Conservation (phyloP, 2,329 filamentous ascomycete species). For the Phyllosticta capitalensis region DNA sequence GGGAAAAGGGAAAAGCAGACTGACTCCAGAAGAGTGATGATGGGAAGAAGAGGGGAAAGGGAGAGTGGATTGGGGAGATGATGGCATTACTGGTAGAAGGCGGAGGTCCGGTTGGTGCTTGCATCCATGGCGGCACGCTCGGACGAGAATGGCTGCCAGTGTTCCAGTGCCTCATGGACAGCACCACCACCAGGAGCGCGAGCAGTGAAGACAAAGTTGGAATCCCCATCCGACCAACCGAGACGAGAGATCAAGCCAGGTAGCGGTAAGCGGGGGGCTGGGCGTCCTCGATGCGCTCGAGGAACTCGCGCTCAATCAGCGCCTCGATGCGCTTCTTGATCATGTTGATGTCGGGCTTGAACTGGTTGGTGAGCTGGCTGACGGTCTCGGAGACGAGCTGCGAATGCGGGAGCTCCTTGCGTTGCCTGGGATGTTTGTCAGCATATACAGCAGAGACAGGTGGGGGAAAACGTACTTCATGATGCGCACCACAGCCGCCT, state of each 20-base stretch:
- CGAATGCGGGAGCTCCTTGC: conserved; percentile 61
- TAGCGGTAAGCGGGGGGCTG: conserved; percentile 58
- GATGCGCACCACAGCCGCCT: conserved; percentile 69
- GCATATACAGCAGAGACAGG: neutral
- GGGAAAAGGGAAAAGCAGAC: too few relatives aligned
- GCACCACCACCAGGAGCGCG: too few relatives aligned
- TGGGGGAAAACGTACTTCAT: conserved; percentile 63
- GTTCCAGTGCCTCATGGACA: too few relatives aligned
- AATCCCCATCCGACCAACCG: neutral
- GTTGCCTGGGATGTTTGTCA: conserved; percentile 44
- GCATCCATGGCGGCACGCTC: too few relatives aligned
- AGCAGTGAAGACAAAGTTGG: too few relatives aligned
- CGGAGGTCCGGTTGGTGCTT: too few relatives aligned
- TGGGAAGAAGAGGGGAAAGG: too few relatives aligned
- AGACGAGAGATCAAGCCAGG: conserved; percentile 45
- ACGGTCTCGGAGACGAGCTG: conserved; percentile 64
- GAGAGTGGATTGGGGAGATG: too few relatives aligned
- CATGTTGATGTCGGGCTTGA: conserved; percentile 66
- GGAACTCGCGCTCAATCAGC: conserved; percentile 65
- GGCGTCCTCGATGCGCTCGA: conserved; percentile 63
- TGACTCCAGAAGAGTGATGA: too few relatives aligned
- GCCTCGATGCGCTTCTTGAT: conserved; percentile 77
- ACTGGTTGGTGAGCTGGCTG: conserved; percentile 56
- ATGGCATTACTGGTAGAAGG: too few relatives aligned
- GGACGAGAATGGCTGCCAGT: too few relatives aligned